These are phyloP conservation scores for Clavispora asparagi DNA, from an alignment of 805 yeast species.

Conservation along the genomic window DNA sequence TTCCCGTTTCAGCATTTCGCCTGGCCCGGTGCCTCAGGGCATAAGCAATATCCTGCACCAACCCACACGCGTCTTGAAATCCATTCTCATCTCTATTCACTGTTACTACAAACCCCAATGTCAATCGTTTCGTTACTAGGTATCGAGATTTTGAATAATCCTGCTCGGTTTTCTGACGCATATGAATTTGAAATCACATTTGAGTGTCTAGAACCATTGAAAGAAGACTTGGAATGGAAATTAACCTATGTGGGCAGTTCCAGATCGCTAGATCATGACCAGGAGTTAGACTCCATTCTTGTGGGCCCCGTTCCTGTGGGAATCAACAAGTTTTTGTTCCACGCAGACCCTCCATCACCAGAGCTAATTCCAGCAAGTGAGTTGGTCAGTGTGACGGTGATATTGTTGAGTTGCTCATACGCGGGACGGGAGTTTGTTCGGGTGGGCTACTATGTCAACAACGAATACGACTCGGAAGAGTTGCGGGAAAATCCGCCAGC, in stretches of 20 bases:
- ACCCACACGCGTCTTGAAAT: not conserved
- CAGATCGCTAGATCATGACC: conserved; percentile 91
- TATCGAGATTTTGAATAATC: conserved; percentile 87
- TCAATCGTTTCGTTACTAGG: conserved; percentile 91
- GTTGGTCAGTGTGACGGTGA: conserved; percentile 91
- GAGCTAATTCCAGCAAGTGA: conserved; percentile 95
- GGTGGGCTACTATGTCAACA: conserved; percentile 96
- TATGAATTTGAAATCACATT: conserved; percentile 96
- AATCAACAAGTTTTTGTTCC: conserved; percentile 82
- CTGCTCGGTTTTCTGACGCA: conserved; percentile 89
- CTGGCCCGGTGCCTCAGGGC: too few relatives aligned
- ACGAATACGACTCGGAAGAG: conserved; percentile 93
- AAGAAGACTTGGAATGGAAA: conserved; percentile 95
- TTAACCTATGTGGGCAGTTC: conserved; percentile 96
- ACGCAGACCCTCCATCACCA: conserved; percentile 96
- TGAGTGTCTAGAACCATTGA: conserved; percentile 90
- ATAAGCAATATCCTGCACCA: conserved; percentile 2
- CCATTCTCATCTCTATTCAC: not conserved
- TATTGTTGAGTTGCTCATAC: conserved; percentile 86
- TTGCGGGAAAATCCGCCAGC: conserved; percentile 89
- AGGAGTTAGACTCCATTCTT: conserved; percentile 89
- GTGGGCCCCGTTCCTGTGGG: conserved; percentile 99
- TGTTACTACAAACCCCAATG: conserved; percentile 39
- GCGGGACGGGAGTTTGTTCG: conserved; percentile 92
- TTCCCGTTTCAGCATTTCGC: too few relatives aligned